phyloP scores from a whole-genome alignment of 768 basidiomycete species.

The Rhizopogon rudus region DNA sequence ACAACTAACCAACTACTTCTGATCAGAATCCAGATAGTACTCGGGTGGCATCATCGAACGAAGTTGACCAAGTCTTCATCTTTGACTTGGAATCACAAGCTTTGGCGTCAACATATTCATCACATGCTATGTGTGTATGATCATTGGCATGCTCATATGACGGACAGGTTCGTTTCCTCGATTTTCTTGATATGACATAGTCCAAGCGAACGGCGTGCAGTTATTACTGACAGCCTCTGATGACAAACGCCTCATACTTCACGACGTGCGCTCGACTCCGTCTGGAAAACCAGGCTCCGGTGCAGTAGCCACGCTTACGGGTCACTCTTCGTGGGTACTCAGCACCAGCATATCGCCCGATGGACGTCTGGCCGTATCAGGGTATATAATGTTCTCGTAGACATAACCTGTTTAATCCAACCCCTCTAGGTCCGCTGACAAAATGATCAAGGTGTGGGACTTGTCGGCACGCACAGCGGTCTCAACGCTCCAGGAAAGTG shows the following conservation, averaged over 20 bases:
- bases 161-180: conserved; percentile 58
- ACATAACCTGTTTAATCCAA: not conserved
- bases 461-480: conserved; percentile 68
- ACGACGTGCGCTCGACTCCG: conserved; percentile 74
- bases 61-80: conserved; percentile 84
- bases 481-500: conserved; percentile 71
- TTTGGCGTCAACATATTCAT: conserved; percentile 67
- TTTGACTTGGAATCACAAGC: conserved; percentile 72
- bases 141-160: conserved; percentile 88
- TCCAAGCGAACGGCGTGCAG: conserved; percentile 32
- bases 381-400: conserved; percentile 42
- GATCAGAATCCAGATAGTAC: conserved; percentile 83
- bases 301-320: conserved; percentile 79
- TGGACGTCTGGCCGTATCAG: conserved; percentile 72
- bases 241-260: conserved; percentile 85
- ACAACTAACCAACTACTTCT: not conserved
- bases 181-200: not conserved
- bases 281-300: conserved; percentile 60
- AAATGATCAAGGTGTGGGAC: conserved; percentile 86
- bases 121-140: conserved; percentile 88
- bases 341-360: conserved; percentile 81
- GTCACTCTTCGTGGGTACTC: conserved; percentile 91
- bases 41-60: conserved; percentile 75
- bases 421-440: conserved; percentile 67
- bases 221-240: conserved; percentile 87